Evolutionary conservation across 805 yeast genomes (phyloP), one percentile per base, ranked within the genome.

Genomic region (Priceomyces fermenticarens): DNA sequence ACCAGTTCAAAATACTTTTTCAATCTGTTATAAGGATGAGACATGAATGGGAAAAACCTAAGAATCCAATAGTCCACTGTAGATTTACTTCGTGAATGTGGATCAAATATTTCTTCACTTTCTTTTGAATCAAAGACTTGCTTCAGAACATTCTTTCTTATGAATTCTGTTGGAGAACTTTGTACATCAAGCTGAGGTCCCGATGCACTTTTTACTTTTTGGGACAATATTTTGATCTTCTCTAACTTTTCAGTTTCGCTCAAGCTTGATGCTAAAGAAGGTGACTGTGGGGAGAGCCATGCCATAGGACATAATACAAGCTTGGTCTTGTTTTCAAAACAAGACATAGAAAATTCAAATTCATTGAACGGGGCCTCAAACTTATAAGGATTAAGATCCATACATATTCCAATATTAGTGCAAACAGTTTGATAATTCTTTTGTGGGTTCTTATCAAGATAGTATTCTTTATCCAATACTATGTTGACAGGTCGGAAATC

Each of bases 351-450:
- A 60, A 85, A 87, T 59, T 90, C 97, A 55, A 76, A 88, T 17
- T 68, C 72, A 29, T 73, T 68, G 62, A 88, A 89, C 1, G 95
- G 89, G 1, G 96, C 88, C 47, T 77, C 69, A 58, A 90, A 90
- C 56, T 85, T 73, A 58, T 86, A 85, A 0, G 97, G 96, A 57
- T 87, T 89, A 46, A 90, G 60, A 63, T 90, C 98, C 97, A 90
- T 90, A 58, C 98, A 90, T 4, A 90, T 88, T 0, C 97, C 98
- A 40, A 90, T 70, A 27, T 81, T 73, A 1, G 84, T 65, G 2
- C 47, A 46, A 9, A 62, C 44, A 16, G 30, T 28, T 13, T 17
- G 28, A 32, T 41, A 44, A 4, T 14, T 17, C 28, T 58, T 72
- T 5, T 77, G 49, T 1, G 36, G 32, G 12, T 52, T 43, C 4